These are phyloP conservation scores for Aspergillus sp. DNA, from an alignment of 2,329 filamentous ascomycete genomes.

Conservation along the genomic window DNA sequence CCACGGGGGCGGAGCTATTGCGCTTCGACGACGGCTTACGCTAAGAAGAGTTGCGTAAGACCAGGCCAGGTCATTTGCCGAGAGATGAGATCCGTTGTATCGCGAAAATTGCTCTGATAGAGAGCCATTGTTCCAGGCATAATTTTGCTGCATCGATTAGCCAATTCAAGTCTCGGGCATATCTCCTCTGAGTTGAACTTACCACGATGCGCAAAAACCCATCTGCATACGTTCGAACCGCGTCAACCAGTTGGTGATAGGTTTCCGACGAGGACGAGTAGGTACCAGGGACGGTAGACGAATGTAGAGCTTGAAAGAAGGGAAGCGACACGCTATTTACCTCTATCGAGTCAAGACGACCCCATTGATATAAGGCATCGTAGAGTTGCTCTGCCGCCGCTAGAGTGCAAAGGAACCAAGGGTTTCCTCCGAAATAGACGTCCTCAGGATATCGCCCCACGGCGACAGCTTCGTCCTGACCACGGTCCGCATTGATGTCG, in stretches of 20 bases:
- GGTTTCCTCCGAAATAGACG: slow-evolving; percentile 76
- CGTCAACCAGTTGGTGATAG: slow-evolving; percentile 61
- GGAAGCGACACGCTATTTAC: slow-evolving; percentile 67
- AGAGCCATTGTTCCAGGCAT: slow-evolving; percentile 35
- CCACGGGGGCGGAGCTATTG: slow-evolving; percentile 40
- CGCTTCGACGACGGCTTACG: slow-evolving; percentile 37
- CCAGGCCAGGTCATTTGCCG: slow-evolving; percentile 51
- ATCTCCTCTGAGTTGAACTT: slow-evolving; percentile 11
- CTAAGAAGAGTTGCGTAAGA: slow-evolving; percentile 50
- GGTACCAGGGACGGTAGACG: slow-evolving; percentile 63
- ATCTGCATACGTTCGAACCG: slow-evolving; percentile 68
- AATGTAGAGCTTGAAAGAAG: slow-evolving; percentile 72
- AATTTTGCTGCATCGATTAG: slow-evolving; percentile 27
- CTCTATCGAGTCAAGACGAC: slow-evolving; percentile 63
- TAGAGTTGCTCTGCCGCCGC: slow-evolving; percentile 82
- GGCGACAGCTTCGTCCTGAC: slow-evolving; percentile 40
- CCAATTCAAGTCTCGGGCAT: neutral
- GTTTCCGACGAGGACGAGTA: slow-evolving; percentile 62
- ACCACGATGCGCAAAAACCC: slow-evolving; percentile 55
- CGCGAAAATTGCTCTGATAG: slow-evolving; percentile 49
- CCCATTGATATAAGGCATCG: slow-evolving; percentile 74
- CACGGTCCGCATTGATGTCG: slow-evolving; percentile 51
- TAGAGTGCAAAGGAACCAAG: slow-evolving; percentile 77
- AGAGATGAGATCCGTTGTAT: slow-evolving; percentile 39
- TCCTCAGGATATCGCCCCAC: slow-evolving; percentile 73